A percentile compares a stretch with the other conserved stretches of the same genome.
These are phyloP conservation scores for Camellia oleifera DNA, from an alignment of 179 eudicot species.

Conservation along the genomic window DNA sequence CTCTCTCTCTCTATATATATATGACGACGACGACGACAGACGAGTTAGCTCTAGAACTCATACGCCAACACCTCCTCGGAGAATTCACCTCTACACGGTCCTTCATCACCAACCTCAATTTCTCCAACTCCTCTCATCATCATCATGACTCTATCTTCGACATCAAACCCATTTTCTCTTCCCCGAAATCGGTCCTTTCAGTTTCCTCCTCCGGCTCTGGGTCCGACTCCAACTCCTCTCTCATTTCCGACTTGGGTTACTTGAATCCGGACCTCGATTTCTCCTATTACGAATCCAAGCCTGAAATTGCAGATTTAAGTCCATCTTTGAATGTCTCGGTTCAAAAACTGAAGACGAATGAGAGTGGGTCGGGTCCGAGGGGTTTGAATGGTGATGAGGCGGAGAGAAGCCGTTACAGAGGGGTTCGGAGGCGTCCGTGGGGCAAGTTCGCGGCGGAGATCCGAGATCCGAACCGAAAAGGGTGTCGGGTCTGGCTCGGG, in stretches of 20 bases:
- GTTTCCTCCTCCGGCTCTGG: conserved; percentile 8
- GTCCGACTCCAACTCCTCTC: neutral
- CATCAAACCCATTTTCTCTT: neutral
- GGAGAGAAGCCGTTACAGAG: conserved; percentile 13
- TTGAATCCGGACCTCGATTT: neutral
- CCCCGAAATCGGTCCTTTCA: conserved; percentile 4
- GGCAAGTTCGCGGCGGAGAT: conserved; percentile 31
- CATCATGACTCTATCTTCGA: no score
- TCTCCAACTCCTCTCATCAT: neutral
- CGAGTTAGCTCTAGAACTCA: conserved; percentile 27
- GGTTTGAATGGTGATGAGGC: neutral
- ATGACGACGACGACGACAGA: conserved; percentile 10
- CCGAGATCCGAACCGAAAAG: conserved; percentile 23
- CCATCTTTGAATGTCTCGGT: neutral
- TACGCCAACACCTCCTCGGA: conserved; percentile 34
- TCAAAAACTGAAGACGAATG: neutral
- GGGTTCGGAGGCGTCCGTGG: conserved; percentile 28
- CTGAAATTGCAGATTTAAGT: neutral
- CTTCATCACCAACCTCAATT: conserved; percentile 18
- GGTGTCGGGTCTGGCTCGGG: conserved; percentile 28
- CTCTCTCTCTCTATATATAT: neutral
- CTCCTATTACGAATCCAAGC: conserved; percentile 8
- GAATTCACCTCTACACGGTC: conserved; percentile 24
- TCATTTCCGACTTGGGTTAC: neutral
- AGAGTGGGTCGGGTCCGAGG: neutral